Base-by-base conservation (phyloP, 2,329 filamentous ascomycete species). In the Stachybotrys chlorohalonatus region DNA sequence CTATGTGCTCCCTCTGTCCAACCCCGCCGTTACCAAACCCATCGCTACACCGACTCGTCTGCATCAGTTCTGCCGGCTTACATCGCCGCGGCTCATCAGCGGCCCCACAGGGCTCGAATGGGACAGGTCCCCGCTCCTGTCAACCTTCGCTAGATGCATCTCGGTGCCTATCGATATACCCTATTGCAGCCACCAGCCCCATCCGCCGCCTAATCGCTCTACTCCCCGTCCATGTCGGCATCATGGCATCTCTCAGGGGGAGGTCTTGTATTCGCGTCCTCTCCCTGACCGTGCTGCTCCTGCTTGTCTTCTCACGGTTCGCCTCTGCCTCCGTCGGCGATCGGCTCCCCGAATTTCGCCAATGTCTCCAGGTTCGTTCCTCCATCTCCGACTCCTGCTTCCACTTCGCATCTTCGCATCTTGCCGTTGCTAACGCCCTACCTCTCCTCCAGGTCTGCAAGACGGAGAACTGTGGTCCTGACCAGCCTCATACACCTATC, bases 291-390 rank as follows among this genome's bases (percentile, higher is more conserved):
- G 58, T 77, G 53, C 52, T 62, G 54, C 58, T 69, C 53, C 55
- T 73, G 51, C 56, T 75, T 48, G 59, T 76, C 53, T 70, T 82
- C 57, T 68, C 71, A 36, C 64, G 62, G 52, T 69, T 70, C n/a
- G 76, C 76, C 15, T 71, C 77, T 53, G 94, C 91, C 31, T 96
- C 92, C 5, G 64, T 85, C 51, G 94, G 94, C 60, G 94, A 99
- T 70, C 81, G 84, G 54, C 76, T 96, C 56, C 90, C 90, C 16
- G 91, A 95, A 65, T 99, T 99, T 69, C 81, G 79, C 66, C 79
- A 91, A 70, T 99, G 94, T 69, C 83, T 97, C 53, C 74, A 90
- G 77, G 93, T 95, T 58, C 58, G 62, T 50, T n/a, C 15, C 46
- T 24, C 46, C 46, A 47, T 47, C n/a, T 16, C 46, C n/a, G 2